Evolutionary conservation across 1,139 yeast genomes (phyloP).

Genomic region (Tardiomyces depauwii): DNA sequence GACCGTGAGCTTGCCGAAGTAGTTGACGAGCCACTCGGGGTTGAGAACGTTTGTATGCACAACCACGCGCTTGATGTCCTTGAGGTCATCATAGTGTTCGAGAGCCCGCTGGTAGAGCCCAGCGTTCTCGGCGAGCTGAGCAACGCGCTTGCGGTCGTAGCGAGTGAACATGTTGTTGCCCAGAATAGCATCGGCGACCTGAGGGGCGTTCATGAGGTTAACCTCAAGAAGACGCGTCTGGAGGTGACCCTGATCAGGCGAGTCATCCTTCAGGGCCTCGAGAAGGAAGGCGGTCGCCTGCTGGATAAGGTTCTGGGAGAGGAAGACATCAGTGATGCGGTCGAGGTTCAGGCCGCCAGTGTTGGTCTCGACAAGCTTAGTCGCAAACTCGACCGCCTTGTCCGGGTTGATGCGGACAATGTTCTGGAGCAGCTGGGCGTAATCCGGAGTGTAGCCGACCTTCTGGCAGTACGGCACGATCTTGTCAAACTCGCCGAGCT

Average conservation of each 20-base stretch:
- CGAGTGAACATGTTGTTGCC: conserved; percentile 95
- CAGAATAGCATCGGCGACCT: conserved; percentile 97
- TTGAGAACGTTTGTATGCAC: conserved; percentile 81
- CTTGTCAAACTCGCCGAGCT: conserved; percentile 92
- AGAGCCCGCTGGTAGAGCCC: conserved; percentile 91
- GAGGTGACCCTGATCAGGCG: conserved; percentile 90
- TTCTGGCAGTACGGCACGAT: conserved; percentile 89
- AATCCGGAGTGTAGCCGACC: conserved; percentile 84
- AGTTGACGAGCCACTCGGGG: conserved; percentile 85
- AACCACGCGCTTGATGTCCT: conserved; percentile 90
- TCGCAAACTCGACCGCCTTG: conserved; percentile 94
- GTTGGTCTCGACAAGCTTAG: conserved; percentile 59
- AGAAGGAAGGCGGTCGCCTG: conserved; percentile 98
- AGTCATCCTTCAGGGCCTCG: conserved; percentile 90
- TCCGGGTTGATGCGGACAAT: conserved; percentile 92
- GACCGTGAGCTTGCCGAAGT: conserved; percentile 88
- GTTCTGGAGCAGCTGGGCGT: conserved; percentile 79
- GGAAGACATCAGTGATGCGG: conserved; percentile 84
- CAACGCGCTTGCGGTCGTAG: conserved; percentile 88
- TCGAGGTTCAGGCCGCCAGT: conserved; percentile 67
- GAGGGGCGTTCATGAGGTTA: conserved; percentile 92
- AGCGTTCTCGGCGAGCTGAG: conserved; percentile 85
- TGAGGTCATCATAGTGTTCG: conserved; percentile 89
- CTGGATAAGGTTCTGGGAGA: conserved; percentile 88
- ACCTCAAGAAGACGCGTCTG: conserved; percentile 93